Evolutionary conservation across 208 protist genomes (phyloP).

Genomic region (Leptomonas pyrrhocoris): DNA sequence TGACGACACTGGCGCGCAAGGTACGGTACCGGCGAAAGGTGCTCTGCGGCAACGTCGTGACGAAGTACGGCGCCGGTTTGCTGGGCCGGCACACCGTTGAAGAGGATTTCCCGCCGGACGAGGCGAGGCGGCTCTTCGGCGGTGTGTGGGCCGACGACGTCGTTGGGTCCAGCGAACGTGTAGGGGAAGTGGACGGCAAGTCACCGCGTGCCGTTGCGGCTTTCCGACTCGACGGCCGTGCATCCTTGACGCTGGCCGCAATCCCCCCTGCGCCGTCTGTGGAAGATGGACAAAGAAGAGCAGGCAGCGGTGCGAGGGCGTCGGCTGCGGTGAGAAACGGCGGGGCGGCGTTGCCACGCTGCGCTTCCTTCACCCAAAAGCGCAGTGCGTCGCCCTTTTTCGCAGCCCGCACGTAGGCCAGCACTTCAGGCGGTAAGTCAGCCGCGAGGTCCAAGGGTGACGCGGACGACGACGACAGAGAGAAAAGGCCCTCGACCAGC

Average conservation of each 20-base stretch:
- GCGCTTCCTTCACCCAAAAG: slow-evolving; percentile 20
- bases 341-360: slow-evolving; percentile 12
- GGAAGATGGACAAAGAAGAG: neutral
- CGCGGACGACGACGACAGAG: neutral
- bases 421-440: slow-evolving; percentile 22
- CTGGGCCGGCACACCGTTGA: slow-evolving; percentile 10
- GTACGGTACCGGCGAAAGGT: slow-evolving; percentile 24
- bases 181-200: no score
- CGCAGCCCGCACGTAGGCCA: slow-evolving; percentile 24
- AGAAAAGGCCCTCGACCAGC: slow-evolving; percentile 16
- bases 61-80: slow-evolving; percentile 27
- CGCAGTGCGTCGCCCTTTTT: slow-evolving; percentile 3
- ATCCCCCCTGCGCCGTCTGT: neutral
- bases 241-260: neutral
- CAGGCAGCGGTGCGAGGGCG: slow-evolving; percentile 11
- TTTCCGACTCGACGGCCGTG: neutral
- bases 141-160: no score
- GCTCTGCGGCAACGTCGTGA: slow-evolving; percentile 29
- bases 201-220: neutral
- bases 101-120: neutral
- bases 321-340: slow-evolving; percentile 27
- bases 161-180: no score
- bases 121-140: neutral
- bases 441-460: neutral
- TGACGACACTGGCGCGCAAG: slow-evolving; percentile 19